Conservation (phyloP, 495 filamentous ascomycete species). For the Hypoxylon subgilvum region DNA sequence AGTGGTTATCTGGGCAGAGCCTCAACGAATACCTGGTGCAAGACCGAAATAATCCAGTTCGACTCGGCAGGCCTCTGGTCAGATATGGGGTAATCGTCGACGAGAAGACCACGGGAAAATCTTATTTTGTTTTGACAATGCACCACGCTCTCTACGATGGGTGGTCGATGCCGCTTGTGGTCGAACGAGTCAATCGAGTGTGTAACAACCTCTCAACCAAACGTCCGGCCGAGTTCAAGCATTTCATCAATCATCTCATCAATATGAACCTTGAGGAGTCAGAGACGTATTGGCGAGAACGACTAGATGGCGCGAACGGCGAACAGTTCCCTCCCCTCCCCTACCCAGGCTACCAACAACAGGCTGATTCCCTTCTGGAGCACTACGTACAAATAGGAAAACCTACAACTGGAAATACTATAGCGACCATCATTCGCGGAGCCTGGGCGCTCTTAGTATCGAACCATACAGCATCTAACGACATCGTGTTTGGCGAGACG, state of each 20-base stretch:
- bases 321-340: constrained; percentile 65
- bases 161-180: constrained; percentile 65
- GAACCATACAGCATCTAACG: constrained; percentile 59
- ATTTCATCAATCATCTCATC: constrained; percentile 52
- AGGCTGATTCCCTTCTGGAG: constrained; percentile 58
- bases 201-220: constrained; percentile 45
- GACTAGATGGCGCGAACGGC: constrained; percentile 57
- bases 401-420: constrained; percentile 52
- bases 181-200: constrained; percentile 57
- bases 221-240: constrained; percentile 54
- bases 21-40: constrained; percentile 55
- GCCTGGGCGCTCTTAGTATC: constrained; percentile 67
- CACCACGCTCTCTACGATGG: constrained; percentile 75
- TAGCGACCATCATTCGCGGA: constrained; percentile 65
- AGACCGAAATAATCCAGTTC: constrained; percentile 53
- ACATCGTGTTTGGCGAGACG: constrained; percentile 62
- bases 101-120: constrained; percentile 44
- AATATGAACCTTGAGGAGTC: constrained; percentile 44
- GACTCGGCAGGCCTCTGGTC: constrained; percentile 60
- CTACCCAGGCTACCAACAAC: constrained; percentile 59
- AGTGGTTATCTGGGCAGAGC: constrained; percentile 52
- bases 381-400: constrained; percentile 53
- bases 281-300: constrained; percentile 49
- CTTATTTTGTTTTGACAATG: constrained; percentile 64
- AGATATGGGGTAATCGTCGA: constrained; percentile 58